Base-by-base conservation (phyloP, 192 early-diverging fungal species). In the Backusella australiensis region DNA sequence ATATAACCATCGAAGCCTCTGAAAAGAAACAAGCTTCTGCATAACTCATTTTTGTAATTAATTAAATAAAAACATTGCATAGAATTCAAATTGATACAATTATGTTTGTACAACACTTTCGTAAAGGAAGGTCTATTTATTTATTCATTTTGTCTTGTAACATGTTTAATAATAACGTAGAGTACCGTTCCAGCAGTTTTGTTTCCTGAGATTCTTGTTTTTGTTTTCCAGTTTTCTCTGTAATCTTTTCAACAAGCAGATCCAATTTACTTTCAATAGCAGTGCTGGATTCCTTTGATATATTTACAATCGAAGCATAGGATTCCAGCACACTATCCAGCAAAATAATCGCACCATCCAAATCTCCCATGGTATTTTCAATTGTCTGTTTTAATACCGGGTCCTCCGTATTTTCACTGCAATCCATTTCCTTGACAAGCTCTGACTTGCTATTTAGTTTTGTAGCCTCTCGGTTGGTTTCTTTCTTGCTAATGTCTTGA, bases 261-360 rank as follows among this genome's bases (percentile, higher is more conserved):
- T 71, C 44, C 9, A 71, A 41, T 32, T 71, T 71, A 17, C 29
- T 71, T 71, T 71, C 70, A 34, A 71, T 71, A 17, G 29, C 42
- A 29, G 29, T 23, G 3, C 41, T 15, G 15, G 39, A 49, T 29
- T 46, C 21, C 23, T 26, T 26, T 63, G 56, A 63, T 63, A 29
- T 29, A 46, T 71, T 44, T 32, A 44, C 26, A 26, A 49, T 49
- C 23, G 70, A 49, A 8, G 42, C 8, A 49, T 71, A 71, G 15
- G 70, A 32, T 26, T 71, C 70, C 41, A 71, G n/a, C 12, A 71
- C 70, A 32, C 70, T 71, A 12, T 71, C 70, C 4, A 71, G 15
- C 12, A 71, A 32, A 34, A 71, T 71, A 32, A 29, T 32, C 15
- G 42, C 44, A 12, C 70, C 70, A 15, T 71, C 70, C 41, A 71